Base-by-base conservation (phyloP, 2,329 filamentous ascomycete species). In the Pleoardoris graminearum region DNA sequence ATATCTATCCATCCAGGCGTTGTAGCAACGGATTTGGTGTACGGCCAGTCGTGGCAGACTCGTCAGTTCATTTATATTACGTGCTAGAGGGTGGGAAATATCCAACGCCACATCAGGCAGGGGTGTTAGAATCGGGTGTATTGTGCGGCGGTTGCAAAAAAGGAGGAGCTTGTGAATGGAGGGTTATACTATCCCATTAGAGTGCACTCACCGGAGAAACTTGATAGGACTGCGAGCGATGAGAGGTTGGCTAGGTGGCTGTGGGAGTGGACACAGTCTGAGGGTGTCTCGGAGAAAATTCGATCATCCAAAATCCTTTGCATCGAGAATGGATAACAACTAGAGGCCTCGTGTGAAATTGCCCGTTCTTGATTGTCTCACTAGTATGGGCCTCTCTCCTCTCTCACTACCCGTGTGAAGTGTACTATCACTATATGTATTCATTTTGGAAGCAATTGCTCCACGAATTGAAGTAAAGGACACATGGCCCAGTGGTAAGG, bases 1-100 rank as follows among this genome's bases (percentile, higher is more conserved):
- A 65, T 73, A 0, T 62, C 71, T 0, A 53, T 79, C 2, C 77
- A 80, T 55, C 79, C 78, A 0, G 79, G 79, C 3, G 63, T 75
- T 29, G 72, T 79, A 14, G 52, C 61, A 8, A 56, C 54, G 7
- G 48, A 53, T 16, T 36, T 63, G 17, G 21, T 44, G 10, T 41
- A 21, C 7, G 25, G 36, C 1, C 41, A 53, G 25, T 3, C 27
- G 2, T 46, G 52, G 22, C 38, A 36, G 12, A 38, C 25, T 52
- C 19, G 55, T 42, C 25, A 48, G 54, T 43, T 53, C 55, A 57
- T 50, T 52, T 16, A 33, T 43, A 38, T 44, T 19, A 54, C 39
- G 39, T 39, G 27, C 12, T 51, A 38, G 22, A 4, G 58, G 3
- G 37, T 37, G 19, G 46, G 38, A 37, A 44, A 30, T 41, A 23